Percentiles rank a stretch among this genome's conserved stretches.
Conservation (phyloP, 176 grass and related monocot genomes). For the Triticum aestivum region IWGSC_CS_RefSeq_v2.1 NC_057795.1:75583969-75584468, state of each 20-base stretch:
- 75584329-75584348: not conserved
- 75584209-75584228: not conserved
- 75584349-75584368: not conserved
- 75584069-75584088: constrained; percentile 98
- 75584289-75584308: not conserved
- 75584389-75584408: not conserved
- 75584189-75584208: not conserved
- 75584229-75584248: not conserved
- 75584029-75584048: constrained; percentile 40
- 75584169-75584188: not conserved
- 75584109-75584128: constrained; percentile 99
- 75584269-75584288: not conserved
- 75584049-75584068: constrained; percentile 97
- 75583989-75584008: not conserved
- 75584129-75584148: constrained; percentile 36
- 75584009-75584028: not conserved
- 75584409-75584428: not conserved
- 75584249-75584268: not conserved
- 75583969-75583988: not conserved
- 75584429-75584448: not conserved
- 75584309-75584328: not conserved
- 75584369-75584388: not conserved
- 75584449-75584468: not conserved
- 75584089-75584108: constrained; percentile 74
- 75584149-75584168: not conserved